A percentile compares a stretch with the other conserved stretches of the same genome.
Evolutionary conservation across 1,139 yeast genomes (phyloP).

Genomic region (Kluyveromyces marxianus): DNA sequence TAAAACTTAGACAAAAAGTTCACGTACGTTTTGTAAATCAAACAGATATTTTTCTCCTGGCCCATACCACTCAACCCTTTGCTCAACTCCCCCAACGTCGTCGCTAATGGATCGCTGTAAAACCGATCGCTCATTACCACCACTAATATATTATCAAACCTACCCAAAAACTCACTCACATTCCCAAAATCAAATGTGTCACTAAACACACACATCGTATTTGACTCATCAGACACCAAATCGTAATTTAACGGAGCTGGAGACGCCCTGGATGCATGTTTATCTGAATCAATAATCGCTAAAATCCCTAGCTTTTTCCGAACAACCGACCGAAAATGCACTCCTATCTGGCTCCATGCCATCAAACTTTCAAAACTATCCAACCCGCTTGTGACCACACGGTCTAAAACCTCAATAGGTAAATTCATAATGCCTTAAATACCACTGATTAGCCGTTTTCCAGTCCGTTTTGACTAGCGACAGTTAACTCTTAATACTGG

Average conservation of each 20-base stretch:
- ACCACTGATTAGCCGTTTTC: not conserved
- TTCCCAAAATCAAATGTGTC: slow-evolving; percentile 3
- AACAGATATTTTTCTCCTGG: slow-evolving; percentile 13
- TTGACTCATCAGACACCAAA: slow-evolving; percentile 7
- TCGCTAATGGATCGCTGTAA: slow-evolving; percentile 11
- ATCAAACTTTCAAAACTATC: slow-evolving; percentile 12
- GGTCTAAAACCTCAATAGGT: slow-evolving; percentile 12
- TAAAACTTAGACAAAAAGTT: slow-evolving; percentile 24
- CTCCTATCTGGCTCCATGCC: slow-evolving; percentile 13
- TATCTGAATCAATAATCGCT: slow-evolving; percentile 9
- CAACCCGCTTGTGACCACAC: slow-evolving; percentile 9
- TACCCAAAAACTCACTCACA: slow-evolving; percentile 4
- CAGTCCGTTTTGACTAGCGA: too few relatives aligned
- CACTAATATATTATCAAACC: slow-evolving; percentile 9
- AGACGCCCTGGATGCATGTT: not conserved
- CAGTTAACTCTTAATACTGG: too few relatives aligned
- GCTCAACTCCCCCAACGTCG: slow-evolving; percentile 12
- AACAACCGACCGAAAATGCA: slow-evolving; percentile 5
- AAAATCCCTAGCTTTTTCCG: slow-evolving; percentile 10
- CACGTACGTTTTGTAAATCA: slow-evolving; percentile 18
- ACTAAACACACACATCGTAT: slow-evolving; percentile 8
- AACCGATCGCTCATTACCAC: slow-evolving; percentile 10
- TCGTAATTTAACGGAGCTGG: slow-evolving; percentile 8
- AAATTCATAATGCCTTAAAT: slow-evolving; percentile 3
- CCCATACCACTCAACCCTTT: slow-evolving; percentile 3